Conservation (phyloP, 345 rosid species). For the Melaleuca alternifolia region DNA sequence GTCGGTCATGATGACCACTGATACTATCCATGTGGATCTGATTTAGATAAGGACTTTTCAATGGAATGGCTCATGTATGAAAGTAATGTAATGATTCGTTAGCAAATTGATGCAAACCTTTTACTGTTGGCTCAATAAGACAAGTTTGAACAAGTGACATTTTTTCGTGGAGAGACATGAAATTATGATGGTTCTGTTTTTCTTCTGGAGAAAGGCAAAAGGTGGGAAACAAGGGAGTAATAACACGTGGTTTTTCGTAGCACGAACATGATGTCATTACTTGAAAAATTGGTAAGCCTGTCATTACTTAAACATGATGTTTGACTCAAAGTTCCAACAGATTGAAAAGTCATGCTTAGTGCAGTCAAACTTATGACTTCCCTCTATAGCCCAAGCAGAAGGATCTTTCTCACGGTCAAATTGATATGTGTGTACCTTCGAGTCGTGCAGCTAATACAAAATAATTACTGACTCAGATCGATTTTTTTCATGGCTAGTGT, state of each 20-base stretch:
- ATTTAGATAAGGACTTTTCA: background rate
- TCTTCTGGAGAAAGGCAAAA: too few relatives aligned
- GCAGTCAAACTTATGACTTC: background rate
- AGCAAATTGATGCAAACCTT: too few relatives aligned
- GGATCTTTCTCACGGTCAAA: background rate
- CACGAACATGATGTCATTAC: background rate
- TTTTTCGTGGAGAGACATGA: too few relatives aligned
- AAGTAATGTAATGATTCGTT: background rate
- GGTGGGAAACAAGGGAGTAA: background rate
- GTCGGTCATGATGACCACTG: rapidly evolving
- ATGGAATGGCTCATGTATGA: background rate
- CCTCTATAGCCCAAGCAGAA: background rate
- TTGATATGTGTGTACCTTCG: background rate
- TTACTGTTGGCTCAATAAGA: background rate
- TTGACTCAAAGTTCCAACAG: background rate
- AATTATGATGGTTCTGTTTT: background rate
- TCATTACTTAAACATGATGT: background rate
- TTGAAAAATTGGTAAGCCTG: background rate
- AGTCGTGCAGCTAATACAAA: background rate
- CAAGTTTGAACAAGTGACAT: rapidly evolving
- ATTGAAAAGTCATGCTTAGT: background rate
- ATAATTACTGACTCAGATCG: background rate
- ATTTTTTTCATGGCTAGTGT: too few relatives aligned
- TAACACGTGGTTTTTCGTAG: background rate
- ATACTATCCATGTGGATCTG: background rate